Evolutionary conservation across 31 red algal genomes (phyloP), one percentile per base, ranked within the genome.

Genomic region (Bonnemaisonia californica): DNA sequence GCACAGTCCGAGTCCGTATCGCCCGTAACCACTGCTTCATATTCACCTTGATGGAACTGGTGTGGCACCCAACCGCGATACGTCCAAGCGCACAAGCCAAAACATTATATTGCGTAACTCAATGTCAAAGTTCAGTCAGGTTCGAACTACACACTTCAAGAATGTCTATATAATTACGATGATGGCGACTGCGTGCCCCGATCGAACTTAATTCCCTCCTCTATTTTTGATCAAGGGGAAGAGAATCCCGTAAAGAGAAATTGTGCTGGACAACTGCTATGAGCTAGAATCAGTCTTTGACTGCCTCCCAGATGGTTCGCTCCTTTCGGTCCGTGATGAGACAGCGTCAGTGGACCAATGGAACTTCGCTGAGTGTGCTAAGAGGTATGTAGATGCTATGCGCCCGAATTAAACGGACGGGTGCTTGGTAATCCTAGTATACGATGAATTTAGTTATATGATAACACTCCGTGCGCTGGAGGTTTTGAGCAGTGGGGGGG

Each of bases 161-260:
- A 56, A 85, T 48, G 67, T 74, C 27, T 19, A 85, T 35, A 72
- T 51, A 21, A 34, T 85, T 9, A 85, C 81, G 30, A 74, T 85
- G 69, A 74, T 85, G 68, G 5, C 68, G 2, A 48, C 67, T 57
- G 26, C 63, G 22, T 74, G 22, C 41, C 69, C 81, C 1, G 69
- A 60, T 18, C 59, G 69, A 19, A 16, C 71, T 42, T 21, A 11
- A 1, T n/a, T n/a, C n/a, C n/a, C n/a, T n/a, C n/a, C n/a, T n/a
- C n/a, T n/a, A n/a, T n/a, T 54, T 54, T 11, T 54, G 48, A 16
- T 54, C 12, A 54, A 54, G 21, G 48, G 12, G 21, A 54, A 16
- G 48, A 11, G 48, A 11, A 54, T 54, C 21, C 48, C 48, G 48
- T 54, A 54, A 11, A 54, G 48, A 21, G 48, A 54, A 54, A 54